Evolutionary conservation across 2,329 filamentous ascomycete genomes (phyloP).

Genomic region (Colletotrichum liaoningense): DNA sequence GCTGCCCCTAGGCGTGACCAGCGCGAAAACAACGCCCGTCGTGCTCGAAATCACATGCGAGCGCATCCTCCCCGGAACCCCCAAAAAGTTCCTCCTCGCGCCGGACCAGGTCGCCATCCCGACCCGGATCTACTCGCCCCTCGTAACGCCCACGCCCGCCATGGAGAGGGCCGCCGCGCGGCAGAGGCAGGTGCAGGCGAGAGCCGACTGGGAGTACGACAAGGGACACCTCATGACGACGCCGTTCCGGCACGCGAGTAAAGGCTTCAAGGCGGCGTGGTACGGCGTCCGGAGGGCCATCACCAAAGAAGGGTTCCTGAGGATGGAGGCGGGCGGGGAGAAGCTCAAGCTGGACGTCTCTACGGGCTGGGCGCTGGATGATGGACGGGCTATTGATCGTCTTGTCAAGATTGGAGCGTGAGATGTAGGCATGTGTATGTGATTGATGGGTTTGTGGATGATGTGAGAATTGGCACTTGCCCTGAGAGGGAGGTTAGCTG

Average conservation of each 20-base stretch:
- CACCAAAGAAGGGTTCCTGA: slow-evolving; percentile 67
- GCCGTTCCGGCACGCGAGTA: slow-evolving; percentile 64
- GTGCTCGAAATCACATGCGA: slow-evolving; percentile 65
- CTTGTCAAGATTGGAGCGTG: slow-evolving; percentile 48
- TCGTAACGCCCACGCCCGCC: slow-evolving; percentile 30
- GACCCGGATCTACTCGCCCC: slow-evolving; percentile 46
- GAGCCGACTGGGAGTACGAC: slow-evolving; percentile 60
- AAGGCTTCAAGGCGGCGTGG: slow-evolving; percentile 55
- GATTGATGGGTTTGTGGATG: neutral
- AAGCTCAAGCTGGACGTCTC: slow-evolving; percentile 69
- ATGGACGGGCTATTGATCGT: slow-evolving; percentile 68
- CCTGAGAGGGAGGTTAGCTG: neutral
- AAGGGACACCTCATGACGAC: slow-evolving; percentile 66
- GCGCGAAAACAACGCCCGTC: slow-evolving; percentile 43
- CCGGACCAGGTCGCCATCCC: slow-evolving; percentile 52
- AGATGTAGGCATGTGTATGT: neutral
- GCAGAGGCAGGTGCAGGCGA: slow-evolving; percentile 51
- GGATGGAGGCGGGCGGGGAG: slow-evolving; percentile 58
- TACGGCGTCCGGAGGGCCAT: slow-evolving; percentile 61
- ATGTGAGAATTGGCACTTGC: neutral
- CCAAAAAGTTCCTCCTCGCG: slow-evolving; percentile 54
- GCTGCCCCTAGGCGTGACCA: slow-evolving; percentile 23
- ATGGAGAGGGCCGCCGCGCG: slow-evolving; percentile 45
- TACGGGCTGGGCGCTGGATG: slow-evolving; percentile 68
- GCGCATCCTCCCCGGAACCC: slow-evolving; percentile 60